Conservation (phyloP, 106 monocot genomes). For the Apostasia ramifera region DNA sequence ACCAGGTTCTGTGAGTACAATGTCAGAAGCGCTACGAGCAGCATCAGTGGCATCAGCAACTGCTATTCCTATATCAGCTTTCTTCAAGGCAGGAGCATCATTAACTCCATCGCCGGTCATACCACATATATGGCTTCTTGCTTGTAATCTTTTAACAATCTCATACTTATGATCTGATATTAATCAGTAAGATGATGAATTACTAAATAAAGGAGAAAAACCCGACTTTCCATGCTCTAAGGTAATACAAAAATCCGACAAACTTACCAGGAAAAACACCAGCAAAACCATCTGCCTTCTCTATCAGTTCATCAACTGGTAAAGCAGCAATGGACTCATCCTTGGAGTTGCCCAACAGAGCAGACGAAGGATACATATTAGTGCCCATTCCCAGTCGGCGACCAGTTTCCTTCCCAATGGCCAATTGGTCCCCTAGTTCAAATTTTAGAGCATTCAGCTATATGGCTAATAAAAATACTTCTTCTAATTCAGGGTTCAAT, state of each 20-base stretch:
- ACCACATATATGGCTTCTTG: conserved; percentile 85
- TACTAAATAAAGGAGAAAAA: neutral
- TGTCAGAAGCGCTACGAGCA: conserved; percentile 93
- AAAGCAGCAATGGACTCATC: conserved; percentile 78
- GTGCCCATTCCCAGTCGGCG: conserved; percentile 94
- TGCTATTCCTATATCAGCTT: conserved; percentile 95
- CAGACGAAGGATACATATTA: conserved; percentile 94
- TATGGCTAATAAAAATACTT: neutral
- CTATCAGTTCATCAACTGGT: conserved; percentile 90
- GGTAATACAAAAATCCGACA: neutral
- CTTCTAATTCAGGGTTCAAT: neutral
- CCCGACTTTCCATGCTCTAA: neutral
- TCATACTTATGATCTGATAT: conserved; percentile 83
- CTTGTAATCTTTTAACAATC: conserved; percentile 89
- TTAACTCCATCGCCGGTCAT: conserved; percentile 99
- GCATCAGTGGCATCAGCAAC: conserved; percentile 98
- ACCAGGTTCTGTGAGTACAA: conserved; percentile 41
- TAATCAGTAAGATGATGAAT: neutral
- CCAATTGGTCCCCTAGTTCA: conserved; percentile 76
- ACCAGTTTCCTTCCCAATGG: conserved; percentile 94
- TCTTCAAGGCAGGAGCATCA: conserved; percentile 95
- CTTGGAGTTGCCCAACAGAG: conserved; percentile 73
- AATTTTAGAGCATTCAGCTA: neutral
- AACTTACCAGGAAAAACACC: conserved; percentile 82
- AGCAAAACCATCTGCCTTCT: conserved; percentile 97